These are phyloP conservation scores for Sarocladium strictum DNA, from an alignment of 2,329 filamentous ascomycete species.

Conservation along the genomic window DNA sequence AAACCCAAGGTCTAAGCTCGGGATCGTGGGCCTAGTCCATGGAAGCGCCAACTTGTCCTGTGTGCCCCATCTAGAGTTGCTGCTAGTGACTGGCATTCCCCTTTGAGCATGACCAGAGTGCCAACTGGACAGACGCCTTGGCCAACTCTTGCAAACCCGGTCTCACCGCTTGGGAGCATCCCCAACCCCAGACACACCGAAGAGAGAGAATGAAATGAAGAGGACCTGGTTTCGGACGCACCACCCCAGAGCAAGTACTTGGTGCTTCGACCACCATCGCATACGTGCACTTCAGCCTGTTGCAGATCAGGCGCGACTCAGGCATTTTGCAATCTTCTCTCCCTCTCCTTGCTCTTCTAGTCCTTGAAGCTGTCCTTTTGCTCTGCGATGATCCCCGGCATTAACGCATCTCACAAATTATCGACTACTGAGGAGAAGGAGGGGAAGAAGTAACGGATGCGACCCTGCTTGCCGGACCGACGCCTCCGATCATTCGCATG, in stretches of 20 bases:
- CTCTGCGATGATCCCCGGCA: background rate
- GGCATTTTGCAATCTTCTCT: no score
- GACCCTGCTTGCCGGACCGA: background rate
- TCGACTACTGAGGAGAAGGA: background rate
- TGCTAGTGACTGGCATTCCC: conserved; percentile 7
- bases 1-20: no score
- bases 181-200: background rate
- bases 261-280: background rate
- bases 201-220: background rate
- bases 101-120: background rate
- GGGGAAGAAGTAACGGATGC: background rate
- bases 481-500: background rate
- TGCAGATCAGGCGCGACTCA: no score
- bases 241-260: background rate
- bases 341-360: no score
- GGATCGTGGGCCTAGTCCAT: no score
- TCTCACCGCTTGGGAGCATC: background rate
- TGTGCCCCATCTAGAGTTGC: background rate
- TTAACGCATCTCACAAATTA: background rate
- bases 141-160: no score
- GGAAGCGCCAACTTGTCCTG: no score
- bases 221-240: background rate
- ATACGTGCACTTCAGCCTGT: background rate
- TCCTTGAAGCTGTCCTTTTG: no score
- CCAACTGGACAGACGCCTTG: background rate